Percentiles rank a stretch among this genome's conserved stretches.
phyloP scores from a whole-genome alignment of 2,329 filamentous ascomycete genomes.

The Calonectria pseudoturangicola region DNA sequence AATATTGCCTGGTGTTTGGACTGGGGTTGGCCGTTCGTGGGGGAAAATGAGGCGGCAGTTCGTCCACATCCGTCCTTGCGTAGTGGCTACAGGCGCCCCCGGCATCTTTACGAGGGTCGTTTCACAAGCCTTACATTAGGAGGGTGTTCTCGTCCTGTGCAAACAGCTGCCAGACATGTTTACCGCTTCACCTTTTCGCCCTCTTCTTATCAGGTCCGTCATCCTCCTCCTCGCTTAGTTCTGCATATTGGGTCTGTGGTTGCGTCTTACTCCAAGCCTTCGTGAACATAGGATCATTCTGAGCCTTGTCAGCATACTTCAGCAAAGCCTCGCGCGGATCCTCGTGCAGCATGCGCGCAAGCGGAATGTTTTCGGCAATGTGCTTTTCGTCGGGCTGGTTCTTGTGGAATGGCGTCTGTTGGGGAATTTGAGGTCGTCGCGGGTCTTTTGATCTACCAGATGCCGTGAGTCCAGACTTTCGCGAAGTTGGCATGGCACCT shows the following conservation, averaged over 20 bases:
- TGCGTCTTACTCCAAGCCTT: conserved; percentile 95
- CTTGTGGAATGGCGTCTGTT: conserved; percentile 92
- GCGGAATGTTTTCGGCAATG: conserved; percentile 89
- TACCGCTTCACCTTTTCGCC: conserved; percentile 68
- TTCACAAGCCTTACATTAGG: conserved; percentile 37
- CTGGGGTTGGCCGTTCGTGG: conserved; percentile 19
- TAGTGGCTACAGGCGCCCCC: conserved; percentile 14
- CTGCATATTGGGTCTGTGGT: conserved; percentile 92
- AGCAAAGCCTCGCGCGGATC: conserved; percentile 95
- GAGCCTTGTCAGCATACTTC: conserved; percentile 94
- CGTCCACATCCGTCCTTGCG: conserved; percentile 13
- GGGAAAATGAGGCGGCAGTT: conserved; percentile 33
- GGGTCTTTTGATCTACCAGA: conserved; percentile 87
- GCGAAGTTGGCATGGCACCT: conserved; percentile 74
- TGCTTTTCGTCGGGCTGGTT: conserved; percentile 92
- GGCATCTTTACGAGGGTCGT: conserved; percentile 31
- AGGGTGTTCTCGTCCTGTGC: conserved; percentile 32
- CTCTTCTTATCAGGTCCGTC: conserved; percentile 81
- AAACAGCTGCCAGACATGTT: conserved; percentile 31
- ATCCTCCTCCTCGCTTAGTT: conserved; percentile 90
- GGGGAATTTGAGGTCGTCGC: conserved; percentile 87
- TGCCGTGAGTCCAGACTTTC: conserved; percentile 81
- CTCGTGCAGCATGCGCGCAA: conserved; percentile 95
- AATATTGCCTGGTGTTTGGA: conserved; percentile 4
- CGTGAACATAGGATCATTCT: conserved; percentile 96